Base-by-base conservation (phyloP, 2,329 filamentous ascomycete genomes). In the Monosporascus ibericus region DNA sequence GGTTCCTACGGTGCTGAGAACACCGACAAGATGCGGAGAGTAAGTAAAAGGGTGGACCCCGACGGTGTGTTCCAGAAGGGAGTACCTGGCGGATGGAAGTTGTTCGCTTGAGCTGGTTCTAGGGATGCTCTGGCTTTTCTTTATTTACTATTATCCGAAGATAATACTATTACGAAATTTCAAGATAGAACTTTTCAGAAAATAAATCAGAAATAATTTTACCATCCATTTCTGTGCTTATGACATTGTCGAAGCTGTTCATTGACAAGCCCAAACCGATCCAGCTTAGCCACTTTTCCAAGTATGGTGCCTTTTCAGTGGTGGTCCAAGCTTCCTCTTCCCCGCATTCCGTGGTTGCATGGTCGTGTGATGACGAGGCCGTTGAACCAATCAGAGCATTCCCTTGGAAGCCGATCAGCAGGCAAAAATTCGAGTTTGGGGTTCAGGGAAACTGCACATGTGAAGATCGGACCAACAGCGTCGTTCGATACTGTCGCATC, bases 21-120 rank as follows among this genome's bases (percentile, higher is more conserved):
- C 42, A 54, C 55, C 18, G 40, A 38, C 2, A 24, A 36, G 1
- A 53, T 65, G 11, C 55, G 55, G 40, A 27, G 50, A 2, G 58
- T 56, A 4, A 64, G 61, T 50, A 49, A 52, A 40, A 58, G 58
- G 36, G 65, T 58, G 40, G 65, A 68, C 37, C 64, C 62, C 1
- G 46, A 53, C 1, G 62, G 61, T 15, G 36, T 67, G 3, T 67
- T 67, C 47, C 61, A 64, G 30, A 55, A 51, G 5, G 55, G 50
- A 4, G 55, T 61, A 5, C 59, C 58, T 1, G 60, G 60, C 6
- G 60, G 58, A 6, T 63, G 49, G 39, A 63, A 62, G 55, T 49
- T 52, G 36, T 50, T 48, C 14, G 15, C 24, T 30, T 44, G 42
- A 44, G 20, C 27, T 30, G 9, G 27, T 30, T 30, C 3, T 30